Evolutionary conservation across 2,329 filamentous ascomycete genomes (phyloP).

Genomic region (Aspergillus ustus): DNA sequence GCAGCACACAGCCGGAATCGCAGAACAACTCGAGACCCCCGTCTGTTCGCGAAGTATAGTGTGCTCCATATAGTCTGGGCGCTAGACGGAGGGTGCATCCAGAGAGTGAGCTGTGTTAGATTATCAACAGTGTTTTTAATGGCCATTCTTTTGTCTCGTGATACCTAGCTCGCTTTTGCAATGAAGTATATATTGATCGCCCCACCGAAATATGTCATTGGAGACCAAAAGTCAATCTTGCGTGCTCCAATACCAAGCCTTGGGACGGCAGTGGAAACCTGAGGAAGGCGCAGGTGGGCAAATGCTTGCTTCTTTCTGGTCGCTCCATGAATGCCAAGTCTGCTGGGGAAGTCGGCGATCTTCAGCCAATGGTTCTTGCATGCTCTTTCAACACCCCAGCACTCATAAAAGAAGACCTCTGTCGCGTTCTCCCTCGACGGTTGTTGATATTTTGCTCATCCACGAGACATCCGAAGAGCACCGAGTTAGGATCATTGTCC

Average conservation of each 20-base stretch:
- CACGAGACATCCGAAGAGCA: not conserved
- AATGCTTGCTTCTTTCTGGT: constrained; percentile 13
- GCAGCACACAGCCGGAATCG: constrained; percentile 37
- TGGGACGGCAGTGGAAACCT: not conserved
- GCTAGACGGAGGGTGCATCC: not conserved
- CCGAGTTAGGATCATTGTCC: not conserved
- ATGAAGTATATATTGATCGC: constrained; percentile 11
- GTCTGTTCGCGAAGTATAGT: constrained; percentile 44
- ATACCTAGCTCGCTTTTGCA: constrained; percentile 25
- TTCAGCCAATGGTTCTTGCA: constrained; percentile 18
- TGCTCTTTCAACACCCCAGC: constrained; percentile 13
- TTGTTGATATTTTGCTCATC: not conserved
- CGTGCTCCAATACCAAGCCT: not conserved
- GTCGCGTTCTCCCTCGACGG: not conserved
- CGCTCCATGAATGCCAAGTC: constrained; percentile 14
- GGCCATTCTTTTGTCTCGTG: constrained; percentile 20
- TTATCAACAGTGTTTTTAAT: constrained; percentile 18
- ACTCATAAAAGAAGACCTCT: not conserved
- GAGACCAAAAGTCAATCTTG: not conserved
- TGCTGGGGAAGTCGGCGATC: constrained; percentile 4
- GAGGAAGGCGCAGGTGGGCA: constrained; percentile 9
- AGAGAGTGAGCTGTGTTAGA: not conserved
- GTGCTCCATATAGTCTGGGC: not conserved
- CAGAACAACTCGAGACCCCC: constrained; percentile 34
- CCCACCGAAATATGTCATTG: not conserved